Base-by-base conservation (phyloP, 2,329 filamentous ascomycete species). In the Zasmidium citrigriseum region DNA sequence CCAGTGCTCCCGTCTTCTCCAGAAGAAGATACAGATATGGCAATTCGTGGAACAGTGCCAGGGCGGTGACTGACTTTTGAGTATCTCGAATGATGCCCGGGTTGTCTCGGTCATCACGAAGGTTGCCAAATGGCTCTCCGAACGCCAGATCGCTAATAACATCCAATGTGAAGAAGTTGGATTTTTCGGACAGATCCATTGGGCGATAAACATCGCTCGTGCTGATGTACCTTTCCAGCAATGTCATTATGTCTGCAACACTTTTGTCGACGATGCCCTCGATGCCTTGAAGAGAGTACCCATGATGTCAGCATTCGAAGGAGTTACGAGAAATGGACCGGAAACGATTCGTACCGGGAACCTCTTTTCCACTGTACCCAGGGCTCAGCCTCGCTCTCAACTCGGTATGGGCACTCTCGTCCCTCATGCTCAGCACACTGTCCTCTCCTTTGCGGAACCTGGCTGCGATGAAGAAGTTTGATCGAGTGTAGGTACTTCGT, bases 161-260 rank as follows among this genome's bases (percentile, higher is more conserved):
- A 22, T 63, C 58, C 4, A 58, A 22, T 1, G 61, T 63, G 46
- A 60, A 63, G 27, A 54, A 60, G 25, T 55, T 48, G 12, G 25
- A 27, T 20, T 60, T 58, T 18, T 49, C 24, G 9, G 59, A 48
- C 10, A 61, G 29, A 38, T 61, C 61, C 54, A 63, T 48, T 3
- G 57, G 51, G 14, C 38, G 25, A 18, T 20, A 58, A 1, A 51
- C 25, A 12, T 48, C 46, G 7, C 18, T 50, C 21, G 38, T 41
- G 22, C 20, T 46, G 7, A 54, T 22, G 16, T 57, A 57, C 10
- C 18, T 53, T n/a, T 61, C 24, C 7, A 61, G 54, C 20, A 60
- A 52, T 7, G 20, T 16, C 41, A 61, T 29, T 14, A 63, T 49
- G 1, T 23, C 14, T 27, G 38, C 29, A 3, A 61, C 47, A 14